Base-by-base conservation (phyloP, 495 filamentous ascomycete species). In the Trichoderma orchidacearum region DNA sequence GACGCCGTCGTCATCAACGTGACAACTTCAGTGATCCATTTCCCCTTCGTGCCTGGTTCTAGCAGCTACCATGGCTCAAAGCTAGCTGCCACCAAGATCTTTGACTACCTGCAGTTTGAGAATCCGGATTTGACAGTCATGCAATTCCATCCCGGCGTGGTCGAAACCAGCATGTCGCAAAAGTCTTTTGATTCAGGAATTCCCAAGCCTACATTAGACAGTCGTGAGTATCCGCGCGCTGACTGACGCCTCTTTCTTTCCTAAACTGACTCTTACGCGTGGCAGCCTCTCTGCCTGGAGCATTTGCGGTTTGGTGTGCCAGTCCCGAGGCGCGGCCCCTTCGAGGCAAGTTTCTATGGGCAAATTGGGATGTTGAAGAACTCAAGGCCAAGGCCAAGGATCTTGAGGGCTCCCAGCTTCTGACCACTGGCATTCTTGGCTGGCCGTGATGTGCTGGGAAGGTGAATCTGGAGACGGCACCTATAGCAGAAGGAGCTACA, bases 291-390 rank as follows among this genome's bases (percentile, higher is more conserved):
- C 66, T 77, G 8, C 62, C 72, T 0, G 72, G 60, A 5, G 55
- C 65, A 15, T 76, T 76, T 55, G 15, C 60, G 17, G 57, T 78
- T 13, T 79, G 75, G 75, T 51, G 69, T 17, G 57, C 62, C 2
- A 66, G 62, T 30, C 58, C 62, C 2, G 70, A 77, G 51, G 69
- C 72, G 2, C 58, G 56, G 4, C 73, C 72, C 54, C 58, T 76
- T 27, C 67, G 63, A 18, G 70, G 72, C 12, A 69, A 64, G 50
- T 65, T 68, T 15, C 61, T 74, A 0, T 76, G 64, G 62, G 62
- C 62, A 1, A 75, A 75, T 54, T 79, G 74, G 74, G 76, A 78
- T 61, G 72, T 77, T 3, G 68, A 72, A 5, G 72, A 76, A 61
- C 58, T 78, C 21, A 36, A 36, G 34, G 34, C 13, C 6, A 48